phyloP scores from a whole-genome alignment of 192 early-diverging fungal species.

The Cladochytrium replicatum region DNA sequence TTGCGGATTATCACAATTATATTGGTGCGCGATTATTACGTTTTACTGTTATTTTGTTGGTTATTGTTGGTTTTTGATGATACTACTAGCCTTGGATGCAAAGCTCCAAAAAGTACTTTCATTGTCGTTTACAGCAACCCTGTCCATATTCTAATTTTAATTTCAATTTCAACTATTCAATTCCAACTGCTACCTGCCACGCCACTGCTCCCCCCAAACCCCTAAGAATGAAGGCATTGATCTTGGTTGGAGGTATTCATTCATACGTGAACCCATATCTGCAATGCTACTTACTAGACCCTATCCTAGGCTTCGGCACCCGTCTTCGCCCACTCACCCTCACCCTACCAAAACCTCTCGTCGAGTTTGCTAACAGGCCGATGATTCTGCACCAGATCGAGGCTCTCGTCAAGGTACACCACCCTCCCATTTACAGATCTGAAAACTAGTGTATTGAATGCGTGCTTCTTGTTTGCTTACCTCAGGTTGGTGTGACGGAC shows the following conservation, averaged over 20 bases:
- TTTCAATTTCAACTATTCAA: too few species aligned
- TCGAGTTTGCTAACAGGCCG: constrained; percentile 98
- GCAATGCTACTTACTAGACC: neutral
- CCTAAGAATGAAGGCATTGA: constrained; percentile 24
- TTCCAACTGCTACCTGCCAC: too few species aligned
- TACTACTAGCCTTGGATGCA: too few species aligned
- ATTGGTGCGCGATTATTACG: too few species aligned
- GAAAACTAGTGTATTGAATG: neutral
- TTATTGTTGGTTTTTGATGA: too few species aligned
- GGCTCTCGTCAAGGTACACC: constrained; percentile 80
- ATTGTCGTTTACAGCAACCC: too few species aligned
- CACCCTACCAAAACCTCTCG: constrained; percentile 93
- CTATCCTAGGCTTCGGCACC: constrained; percentile 80
- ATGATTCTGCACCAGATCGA: constrained; percentile 99
- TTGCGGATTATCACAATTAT: too few species aligned
- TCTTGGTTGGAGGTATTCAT: constrained; percentile 18
- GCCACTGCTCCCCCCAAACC: too few species aligned
- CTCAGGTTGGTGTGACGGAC: constrained; percentile 91
- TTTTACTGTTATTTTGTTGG: too few species aligned
- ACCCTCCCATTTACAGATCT: neutral
- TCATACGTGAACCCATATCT: neutral
- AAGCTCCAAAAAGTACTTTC: too few species aligned
- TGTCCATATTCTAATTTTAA: too few species aligned
- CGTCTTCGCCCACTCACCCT: constrained; percentile 95
- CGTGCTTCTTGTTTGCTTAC: neutral